Evolutionary conservation across 805 yeast genomes (phyloP).

Genomic region (Lipomyces yamanashiensis): DNA sequence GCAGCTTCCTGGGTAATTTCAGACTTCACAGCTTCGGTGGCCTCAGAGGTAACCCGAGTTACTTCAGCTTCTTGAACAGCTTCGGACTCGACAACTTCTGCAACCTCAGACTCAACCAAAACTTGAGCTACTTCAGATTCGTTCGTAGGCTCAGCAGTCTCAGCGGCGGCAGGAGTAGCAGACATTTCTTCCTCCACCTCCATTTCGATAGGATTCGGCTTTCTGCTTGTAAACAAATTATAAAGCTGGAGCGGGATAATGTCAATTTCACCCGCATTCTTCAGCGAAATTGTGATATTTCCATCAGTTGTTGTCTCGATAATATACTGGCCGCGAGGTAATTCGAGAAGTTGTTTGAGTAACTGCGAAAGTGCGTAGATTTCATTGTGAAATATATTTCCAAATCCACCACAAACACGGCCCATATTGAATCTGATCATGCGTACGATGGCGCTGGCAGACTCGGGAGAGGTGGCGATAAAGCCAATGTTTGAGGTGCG

Average conservation of each 20-base stretch:
- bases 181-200: neutral
- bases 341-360: neutral
- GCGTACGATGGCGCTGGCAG: neutral
- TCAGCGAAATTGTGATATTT: neutral
- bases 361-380: neutral
- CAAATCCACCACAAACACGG: neutral
- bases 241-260: constrained; percentile 1
- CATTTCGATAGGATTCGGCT: neutral
- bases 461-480: neutral
- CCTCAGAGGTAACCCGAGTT: too few relatives aligned
- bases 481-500: neutral
- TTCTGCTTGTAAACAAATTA: neutral
- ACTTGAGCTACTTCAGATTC: too few relatives aligned
- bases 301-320: neutral
- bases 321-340: constrained; percentile 14
- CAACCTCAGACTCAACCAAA: too few relatives aligned
- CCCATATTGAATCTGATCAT: neutral
- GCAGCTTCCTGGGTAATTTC: too few relatives aligned
- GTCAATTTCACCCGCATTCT: constrained; percentile 2
- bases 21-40: too few relatives aligned
- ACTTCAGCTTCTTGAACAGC: too few relatives aligned
- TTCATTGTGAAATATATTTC: neutral
- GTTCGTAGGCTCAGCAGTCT: too few relatives aligned
- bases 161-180: neutral
- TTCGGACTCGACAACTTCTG: too few relatives aligned